Base-by-base conservation (phyloP, 768 basidiomycete genomes). In the Strobilomyces dryophilus region DNA sequence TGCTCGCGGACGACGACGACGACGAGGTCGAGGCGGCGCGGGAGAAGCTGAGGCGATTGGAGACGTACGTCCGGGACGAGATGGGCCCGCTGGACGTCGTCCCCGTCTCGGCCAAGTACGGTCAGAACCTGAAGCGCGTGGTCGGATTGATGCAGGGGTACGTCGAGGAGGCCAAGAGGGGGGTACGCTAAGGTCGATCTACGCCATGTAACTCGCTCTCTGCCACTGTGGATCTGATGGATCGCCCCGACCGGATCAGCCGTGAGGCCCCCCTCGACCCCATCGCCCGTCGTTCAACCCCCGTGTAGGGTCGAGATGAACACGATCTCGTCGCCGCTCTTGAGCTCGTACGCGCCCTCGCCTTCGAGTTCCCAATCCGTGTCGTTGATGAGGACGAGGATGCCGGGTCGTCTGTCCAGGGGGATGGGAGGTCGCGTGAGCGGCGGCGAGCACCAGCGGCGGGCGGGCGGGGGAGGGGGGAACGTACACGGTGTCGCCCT, bases 341-440 rank as follows among this genome's bases (percentile, higher is more conserved):
- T 73, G 52, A 98, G 72, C 56, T 73, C 75, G 66, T 95, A 97
- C 7, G 89, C 85, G 20, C 91, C 85, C 68, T 98, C 95, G 32
- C 92, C 93, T 67, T 98, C 95, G 7, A 98, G 76, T 69, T 98
- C 95, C 95, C 95, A 98, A 62, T 98, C 95, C 1, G 91, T 91
- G 61, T 95, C 91, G 64, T 98, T 98, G 49, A 99, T 83, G n/a
- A 99, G 76, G 4, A 98, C 95, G 4, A 99, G 76, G 35, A 99
- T 97, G 0, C 97, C 97, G 0, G 97, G 97, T 9, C 97, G 93
- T 36, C 97, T 95, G 63, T 2, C 9, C 0, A 14, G 29, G 29
- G 17, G 1, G 3, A 2, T 14, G 26, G 1, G 27, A 27, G 27
- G 27, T 27, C 27, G 27, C 27, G n/a, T n/a, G n/a, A n/a, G n/a